Evolutionary conservation across 768 basidiomycete species (phyloP).

Genomic region (Tephrocybe rancida): DNA sequence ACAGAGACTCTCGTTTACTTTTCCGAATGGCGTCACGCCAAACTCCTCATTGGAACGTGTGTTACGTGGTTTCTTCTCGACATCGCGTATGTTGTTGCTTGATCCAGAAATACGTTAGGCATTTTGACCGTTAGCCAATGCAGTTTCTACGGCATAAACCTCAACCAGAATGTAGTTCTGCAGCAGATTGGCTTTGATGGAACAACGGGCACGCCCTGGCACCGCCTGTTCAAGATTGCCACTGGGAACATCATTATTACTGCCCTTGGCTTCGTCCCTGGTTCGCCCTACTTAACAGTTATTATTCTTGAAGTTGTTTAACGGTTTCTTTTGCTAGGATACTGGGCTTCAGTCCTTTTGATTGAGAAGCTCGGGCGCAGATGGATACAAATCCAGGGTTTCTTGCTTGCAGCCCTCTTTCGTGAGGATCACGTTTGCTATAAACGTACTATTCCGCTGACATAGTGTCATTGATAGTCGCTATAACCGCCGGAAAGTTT

Average conservation of each 20-base stretch:
- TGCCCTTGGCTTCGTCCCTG: constrained; percentile 79
- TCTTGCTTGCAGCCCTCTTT: constrained; percentile 58
- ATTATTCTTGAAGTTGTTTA: background rate
- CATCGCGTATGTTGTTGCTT: constrained; percentile 54
- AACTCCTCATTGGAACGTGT: constrained; percentile 68
- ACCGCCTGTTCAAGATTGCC: constrained; percentile 66
- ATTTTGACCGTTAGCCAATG: no score
- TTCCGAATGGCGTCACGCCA: constrained; percentile 70
- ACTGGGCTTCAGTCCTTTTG: no score
- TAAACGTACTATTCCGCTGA: background rate
- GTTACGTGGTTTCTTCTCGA: constrained; percentile 78
- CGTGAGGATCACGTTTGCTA: constrained; percentile 34
- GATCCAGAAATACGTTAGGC: no score
- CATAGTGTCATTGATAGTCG: constrained; percentile 24
- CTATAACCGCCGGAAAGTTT: constrained; percentile 70
- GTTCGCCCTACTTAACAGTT: constrained; percentile 25
- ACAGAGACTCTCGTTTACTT: constrained; percentile 69
- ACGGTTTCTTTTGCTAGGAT: background rate
- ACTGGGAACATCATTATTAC: constrained; percentile 75
- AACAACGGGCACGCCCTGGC: constrained; percentile 55
- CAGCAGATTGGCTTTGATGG: constrained; percentile 73
- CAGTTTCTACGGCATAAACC: constrained; percentile 77
- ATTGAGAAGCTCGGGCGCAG: no score
- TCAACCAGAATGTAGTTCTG: constrained; percentile 79
- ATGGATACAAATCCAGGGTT: no score